A percentile compares a stretch with the other conserved stretches of the same genome.
Evolutionary conservation across 129 eudicot genomes (phyloP).

Genomic region (Saposhnikovia divaricata): DNA sequence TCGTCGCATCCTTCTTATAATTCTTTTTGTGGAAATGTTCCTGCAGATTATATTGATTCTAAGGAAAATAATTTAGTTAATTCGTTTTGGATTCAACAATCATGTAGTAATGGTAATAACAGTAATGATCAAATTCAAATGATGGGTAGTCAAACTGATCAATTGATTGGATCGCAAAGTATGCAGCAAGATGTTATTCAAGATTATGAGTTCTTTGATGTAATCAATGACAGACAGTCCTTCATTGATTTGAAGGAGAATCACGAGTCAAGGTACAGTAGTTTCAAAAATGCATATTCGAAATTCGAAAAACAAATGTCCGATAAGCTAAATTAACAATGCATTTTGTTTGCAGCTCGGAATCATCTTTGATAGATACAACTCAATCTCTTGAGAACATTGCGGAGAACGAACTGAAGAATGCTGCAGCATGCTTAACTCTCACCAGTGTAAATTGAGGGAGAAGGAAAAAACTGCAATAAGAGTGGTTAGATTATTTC

Average conservation of each 20-base stretch:
- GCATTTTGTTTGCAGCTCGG: constrained; percentile 40
- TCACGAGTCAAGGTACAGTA: constrained; percentile 50
- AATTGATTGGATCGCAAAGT: constrained; percentile 25
- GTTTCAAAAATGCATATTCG: neutral
- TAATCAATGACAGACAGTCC: constrained; percentile 76
- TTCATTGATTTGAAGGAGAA: constrained; percentile 58
- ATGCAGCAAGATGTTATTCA: constrained; percentile 43
- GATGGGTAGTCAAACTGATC: constrained; percentile 28
- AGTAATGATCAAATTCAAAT: constrained; percentile 15
- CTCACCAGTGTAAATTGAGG: constrained; percentile 36
- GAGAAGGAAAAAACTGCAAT: neutral
- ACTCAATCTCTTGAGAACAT: constrained; percentile 40
- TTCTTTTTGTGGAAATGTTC: constrained; percentile 20
- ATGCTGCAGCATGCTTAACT: constrained; percentile 51
- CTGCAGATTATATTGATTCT: constrained; percentile 20
- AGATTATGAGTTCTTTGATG: constrained; percentile 62
- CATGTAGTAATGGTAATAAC: constrained; percentile 19
- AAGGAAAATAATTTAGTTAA: constrained; percentile 39
- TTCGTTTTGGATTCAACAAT: constrained; percentile 48
- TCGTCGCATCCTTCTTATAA: constrained; percentile 19
- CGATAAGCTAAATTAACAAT: neutral
- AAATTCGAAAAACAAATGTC: neutral
- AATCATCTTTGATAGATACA: constrained; percentile 51
- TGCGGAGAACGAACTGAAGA: constrained; percentile 49
- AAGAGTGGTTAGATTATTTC: neutral